Evolutionary conservation across 495 filamentous ascomycete genomes (phyloP).

Genomic region (Tuber calosporum): DNA sequence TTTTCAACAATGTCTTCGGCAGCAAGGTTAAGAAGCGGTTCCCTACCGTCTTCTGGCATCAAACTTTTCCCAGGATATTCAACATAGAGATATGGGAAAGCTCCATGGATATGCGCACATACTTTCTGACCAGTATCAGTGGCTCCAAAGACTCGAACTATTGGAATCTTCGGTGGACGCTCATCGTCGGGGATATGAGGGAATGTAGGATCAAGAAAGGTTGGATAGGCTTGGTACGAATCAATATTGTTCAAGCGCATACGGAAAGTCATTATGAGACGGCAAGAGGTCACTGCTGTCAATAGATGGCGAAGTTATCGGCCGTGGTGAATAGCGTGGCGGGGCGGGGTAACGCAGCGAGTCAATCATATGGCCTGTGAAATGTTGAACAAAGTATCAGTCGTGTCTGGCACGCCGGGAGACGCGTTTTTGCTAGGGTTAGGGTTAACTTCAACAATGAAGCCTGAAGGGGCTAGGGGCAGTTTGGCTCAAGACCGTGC

Average conservation of each 20-base stretch:
- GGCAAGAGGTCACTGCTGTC: not conserved
- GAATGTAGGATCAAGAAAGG: slow-evolving; percentile 73
- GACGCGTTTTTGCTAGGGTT: not conserved
- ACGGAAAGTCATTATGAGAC: slow-evolving; percentile 17
- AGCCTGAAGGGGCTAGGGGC: not conserved
- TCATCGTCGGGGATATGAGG: slow-evolving; percentile 52
- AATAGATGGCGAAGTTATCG: not conserved
- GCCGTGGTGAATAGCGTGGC: not conserved
- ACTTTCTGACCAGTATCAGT: slow-evolving; percentile 95
- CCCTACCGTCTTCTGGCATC: slow-evolving; percentile 56
- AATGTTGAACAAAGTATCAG: not conserved
- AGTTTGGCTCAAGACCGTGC: too few species aligned
- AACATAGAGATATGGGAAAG: slow-evolving; percentile 87
- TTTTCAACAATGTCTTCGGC: not conserved
- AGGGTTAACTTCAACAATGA: not conserved
- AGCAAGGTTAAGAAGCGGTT: not conserved
- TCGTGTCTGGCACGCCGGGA: not conserved
- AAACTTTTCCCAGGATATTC: slow-evolving; percentile 61
- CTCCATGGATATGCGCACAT: slow-evolving; percentile 93
- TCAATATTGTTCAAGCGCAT: slow-evolving; percentile 91
- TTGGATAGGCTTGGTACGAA: slow-evolving; percentile 73
- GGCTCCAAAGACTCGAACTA: slow-evolving; percentile 85
- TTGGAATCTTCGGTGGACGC: slow-evolving; percentile 64
- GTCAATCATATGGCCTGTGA: not conserved
- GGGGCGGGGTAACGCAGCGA: not conserved